These are phyloP conservation scores for Exophiala viscosa DNA, from an alignment of 2,329 filamentous ascomycete genomes.

Conservation along the genomic window DNA sequence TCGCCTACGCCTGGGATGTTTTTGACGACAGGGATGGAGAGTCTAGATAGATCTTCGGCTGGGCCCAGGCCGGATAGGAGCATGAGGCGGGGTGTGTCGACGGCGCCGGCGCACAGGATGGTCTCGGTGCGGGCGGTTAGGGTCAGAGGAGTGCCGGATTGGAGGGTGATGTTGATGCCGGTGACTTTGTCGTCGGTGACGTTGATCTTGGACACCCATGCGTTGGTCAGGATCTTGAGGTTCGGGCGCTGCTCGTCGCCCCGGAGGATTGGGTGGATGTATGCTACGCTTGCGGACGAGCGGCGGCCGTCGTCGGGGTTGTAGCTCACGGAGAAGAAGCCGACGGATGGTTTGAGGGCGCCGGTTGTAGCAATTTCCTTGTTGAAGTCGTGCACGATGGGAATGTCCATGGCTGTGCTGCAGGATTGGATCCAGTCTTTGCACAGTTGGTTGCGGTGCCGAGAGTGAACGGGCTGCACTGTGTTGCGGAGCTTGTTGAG, in stretches of 20 bases:
- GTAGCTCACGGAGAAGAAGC: conserved; percentile 88
- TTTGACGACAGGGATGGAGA: conserved; percentile 57
- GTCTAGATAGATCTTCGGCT: conserved; percentile 48
- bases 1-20: conserved; percentile 61
- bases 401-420: conserved; percentile 73
- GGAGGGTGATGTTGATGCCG: conserved; percentile 68
- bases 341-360: conserved; percentile 69
- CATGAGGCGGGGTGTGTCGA: conserved; percentile 72
- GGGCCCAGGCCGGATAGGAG: conserved; percentile 53
- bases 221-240: conserved; percentile 79
- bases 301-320: conserved; percentile 83
- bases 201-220: conserved; percentile 80
- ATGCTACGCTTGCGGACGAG: conserved; percentile 83
- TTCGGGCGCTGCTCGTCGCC: conserved; percentile 80
- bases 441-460: conserved; percentile 86
- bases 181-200: conserved; percentile 63
- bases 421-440: conserved; percentile 84
- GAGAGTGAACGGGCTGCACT: conserved; percentile 80
- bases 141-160: conserved; percentile 54
- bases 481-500: conserved; percentile 83
- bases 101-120: conserved; percentile 72
- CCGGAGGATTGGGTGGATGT: conserved; percentile 85
- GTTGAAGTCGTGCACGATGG: conserved; percentile 82
- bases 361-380: conserved; percentile 72
- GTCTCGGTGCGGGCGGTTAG: conserved; percentile 67